A percentile compares a stretch with the other conserved stretches of the same genome.
These are phyloP conservation scores for Phytophthora europaea DNA, from an alignment of 352 stramenopile genomes.

Conservation along the genomic window DNA sequence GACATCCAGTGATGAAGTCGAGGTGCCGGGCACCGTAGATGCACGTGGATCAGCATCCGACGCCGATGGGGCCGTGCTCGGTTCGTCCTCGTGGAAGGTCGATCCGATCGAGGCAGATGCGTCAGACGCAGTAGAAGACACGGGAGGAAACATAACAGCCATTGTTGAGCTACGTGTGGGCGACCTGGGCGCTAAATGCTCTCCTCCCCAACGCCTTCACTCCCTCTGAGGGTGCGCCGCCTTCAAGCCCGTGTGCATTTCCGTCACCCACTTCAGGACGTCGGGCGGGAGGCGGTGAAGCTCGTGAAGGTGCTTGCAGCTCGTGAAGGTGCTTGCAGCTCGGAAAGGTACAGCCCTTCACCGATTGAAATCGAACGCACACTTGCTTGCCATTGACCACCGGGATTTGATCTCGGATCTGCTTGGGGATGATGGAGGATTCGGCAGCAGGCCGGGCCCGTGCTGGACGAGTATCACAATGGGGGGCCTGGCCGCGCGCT, in stretches of 20 bases:
- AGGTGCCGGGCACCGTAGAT: too few relatives aligned
- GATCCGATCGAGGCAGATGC: too few relatives aligned
- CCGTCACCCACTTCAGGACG: background rate
- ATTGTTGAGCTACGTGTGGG: too few relatives aligned
- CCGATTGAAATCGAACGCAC: background rate
- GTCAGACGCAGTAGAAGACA: too few relatives aligned
- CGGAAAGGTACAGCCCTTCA: background rate
- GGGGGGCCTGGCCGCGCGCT: background rate
- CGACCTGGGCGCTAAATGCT: background rate
- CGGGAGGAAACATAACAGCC: too few relatives aligned
- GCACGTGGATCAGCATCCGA: too few relatives aligned
- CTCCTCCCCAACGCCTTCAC: background rate
- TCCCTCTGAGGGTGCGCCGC: background rate
- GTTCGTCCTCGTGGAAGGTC: too few relatives aligned
- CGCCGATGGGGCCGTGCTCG: too few relatives aligned
- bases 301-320: background rate
- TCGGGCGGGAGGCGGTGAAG: background rate
- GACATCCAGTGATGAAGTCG: too few relatives aligned
- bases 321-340: too few relatives aligned
- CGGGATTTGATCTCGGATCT: background rate
- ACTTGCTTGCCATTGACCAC: background rate
- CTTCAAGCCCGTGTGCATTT: background rate
- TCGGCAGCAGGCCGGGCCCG: background rate
- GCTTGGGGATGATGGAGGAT: background rate
- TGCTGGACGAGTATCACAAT: background rate